Evolutionary conservation across 345 rosid species (phyloP), one percentile per base, ranked within the genome.

Genomic region (Eucalyptus cloeziana): DNA sequence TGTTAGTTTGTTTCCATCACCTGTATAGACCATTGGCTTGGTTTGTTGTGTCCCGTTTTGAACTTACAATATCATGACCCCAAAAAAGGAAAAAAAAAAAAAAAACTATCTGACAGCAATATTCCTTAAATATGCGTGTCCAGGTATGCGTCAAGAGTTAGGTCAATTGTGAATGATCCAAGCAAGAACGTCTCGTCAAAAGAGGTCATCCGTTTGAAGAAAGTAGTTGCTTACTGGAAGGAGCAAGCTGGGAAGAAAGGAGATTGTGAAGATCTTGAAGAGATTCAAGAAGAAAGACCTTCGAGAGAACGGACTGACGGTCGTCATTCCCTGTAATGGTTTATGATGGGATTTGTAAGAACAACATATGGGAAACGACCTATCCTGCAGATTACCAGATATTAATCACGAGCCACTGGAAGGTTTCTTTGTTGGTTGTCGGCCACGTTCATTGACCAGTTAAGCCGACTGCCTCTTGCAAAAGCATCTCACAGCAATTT

Each of bases 121-220:
- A 21, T 86, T 52, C 9, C 69, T 76, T 37, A 12, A 86, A 45
- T 51, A 31, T 71, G 60, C 43, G 25, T 80, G 12, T 92, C 60
- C 89, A 97, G 99, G 90, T 97, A 97, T 88, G 99, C 99, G 9
- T 96, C 99, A 81, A 95, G 99, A 90, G 99, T 97, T 85, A 93
- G 98, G 79, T 94, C 98, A 27, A 97, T 97, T 40, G 95, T 95
- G 87, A 98, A 98, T 91, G 99, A 97, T 90, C 97, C 99, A 13
- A 96, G 94, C 92, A 96, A 96, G 93, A 96, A 98, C 90, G 90
- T 97, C 49, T 94, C 96, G 8, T 96, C 99, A 2, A 98, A 97
- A 92, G 99, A 98, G 89, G 95, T 98, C 85, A 93, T 94, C 86
- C 96, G 98, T 50, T 88, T 98, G 95, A 97, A 96, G 90, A 98